A percentile compares a stretch with the other conserved stretches of the same genome.
These are phyloP conservation scores for Penicillium sp. DNA, from an alignment of 2,329 filamentous ascomycete species.

Conservation along the genomic window DNA sequence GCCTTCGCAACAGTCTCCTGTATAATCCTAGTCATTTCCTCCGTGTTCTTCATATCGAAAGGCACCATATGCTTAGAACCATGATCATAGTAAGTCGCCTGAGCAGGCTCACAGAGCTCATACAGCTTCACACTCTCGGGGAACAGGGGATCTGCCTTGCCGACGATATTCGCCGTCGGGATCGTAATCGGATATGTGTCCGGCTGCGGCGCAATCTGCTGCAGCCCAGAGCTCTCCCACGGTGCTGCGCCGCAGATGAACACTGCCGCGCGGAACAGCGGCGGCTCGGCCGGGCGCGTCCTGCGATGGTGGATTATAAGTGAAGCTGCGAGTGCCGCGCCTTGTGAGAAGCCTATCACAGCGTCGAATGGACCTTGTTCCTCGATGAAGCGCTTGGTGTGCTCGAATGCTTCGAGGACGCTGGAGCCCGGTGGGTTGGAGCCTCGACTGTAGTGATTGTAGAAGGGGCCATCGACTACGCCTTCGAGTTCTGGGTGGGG, in stretches of 20 bases:
- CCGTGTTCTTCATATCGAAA: slow-evolving; percentile 32
- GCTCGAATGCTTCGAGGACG: slow-evolving; percentile 28
- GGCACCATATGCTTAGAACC: slow-evolving; percentile 36
- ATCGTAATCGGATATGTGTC: slow-evolving; percentile 30
- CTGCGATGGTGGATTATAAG: slow-evolving; percentile 27
- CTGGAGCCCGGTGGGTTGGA: slow-evolving; percentile 21
- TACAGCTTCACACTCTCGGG: slow-evolving; percentile 31
- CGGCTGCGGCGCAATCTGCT: slow-evolving; percentile 12
- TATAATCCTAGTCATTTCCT: slow-evolving; percentile 29
- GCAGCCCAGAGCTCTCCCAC: slow-evolving; percentile 26
- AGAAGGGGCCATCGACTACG: slow-evolving; percentile 34
- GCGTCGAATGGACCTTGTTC: slow-evolving; percentile 34
- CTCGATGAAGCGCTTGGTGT: slow-evolving; percentile 22
- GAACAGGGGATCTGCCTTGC: slow-evolving; percentile 36
- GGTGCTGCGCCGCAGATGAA: slow-evolving; percentile 32
- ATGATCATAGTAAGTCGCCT: slow-evolving; percentile 38
- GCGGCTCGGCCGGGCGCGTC: slow-evolving; percentile 16
- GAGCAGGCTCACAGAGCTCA: slow-evolving; percentile 34
- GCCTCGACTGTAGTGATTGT: slow-evolving; percentile 31
- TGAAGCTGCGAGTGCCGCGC: slow-evolving; percentile 30
- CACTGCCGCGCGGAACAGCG: slow-evolving; percentile 33
- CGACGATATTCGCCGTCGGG: slow-evolving; percentile 42
- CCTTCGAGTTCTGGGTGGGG: slow-evolving; percentile 29
- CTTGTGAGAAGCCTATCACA: slow-evolving; percentile 36
- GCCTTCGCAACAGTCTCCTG: slow-evolving; percentile 28